Evolutionary conservation across 169 alveolate genomes (phyloP), one percentile per base, ranked within the genome.

Genomic region (Plasmodium gallinaceum): DNA sequence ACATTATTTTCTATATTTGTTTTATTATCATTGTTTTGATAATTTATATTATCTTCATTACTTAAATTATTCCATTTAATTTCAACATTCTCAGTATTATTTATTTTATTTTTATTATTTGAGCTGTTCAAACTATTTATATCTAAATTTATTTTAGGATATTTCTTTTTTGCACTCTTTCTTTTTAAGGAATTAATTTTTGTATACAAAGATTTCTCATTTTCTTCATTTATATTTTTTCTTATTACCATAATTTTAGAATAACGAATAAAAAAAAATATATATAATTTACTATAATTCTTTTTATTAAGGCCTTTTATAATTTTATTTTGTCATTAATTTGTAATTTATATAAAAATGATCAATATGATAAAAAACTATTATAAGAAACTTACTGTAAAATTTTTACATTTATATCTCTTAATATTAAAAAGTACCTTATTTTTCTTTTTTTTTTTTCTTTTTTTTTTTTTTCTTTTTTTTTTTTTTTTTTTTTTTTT

Each of bases 161-260:
- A 51, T 32, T 60, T 75, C 60, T 22, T 46, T 61, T 61, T 51
- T 62, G 12, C 12, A 39, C 62, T 64, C 39, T 45, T 76, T 46
- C 46, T 64, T 48, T 76, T 51, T 61, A 37, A 9, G 26, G 32
- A 42, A 61, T 62, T 14, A 24, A 32, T 51, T 48, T 65, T 32
- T 20, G 16, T 48, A 48, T 26, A 46, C 22, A 42, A 4, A 18
- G 62, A n/a, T 24, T 76, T 45, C 37, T 76, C 78, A 76, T 76
- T 76, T 76, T 68, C 68, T n/a, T 64, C 66, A 48, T 24, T 51
- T 37, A 12, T 32, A 26, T 12, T 48, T 52, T 71, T 71, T 18
- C 51, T 54, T 52, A 14, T 72, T 32, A 72, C 42, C 68, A 51
- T 54, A 72, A 72, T 72, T 72, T 72, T 12, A 58, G 65, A 65